These are phyloP conservation scores for Sporothrix dimorphospora DNA, from an alignment of 2,329 filamentous ascomycete genomes.

Conservation along the genomic window DNA sequence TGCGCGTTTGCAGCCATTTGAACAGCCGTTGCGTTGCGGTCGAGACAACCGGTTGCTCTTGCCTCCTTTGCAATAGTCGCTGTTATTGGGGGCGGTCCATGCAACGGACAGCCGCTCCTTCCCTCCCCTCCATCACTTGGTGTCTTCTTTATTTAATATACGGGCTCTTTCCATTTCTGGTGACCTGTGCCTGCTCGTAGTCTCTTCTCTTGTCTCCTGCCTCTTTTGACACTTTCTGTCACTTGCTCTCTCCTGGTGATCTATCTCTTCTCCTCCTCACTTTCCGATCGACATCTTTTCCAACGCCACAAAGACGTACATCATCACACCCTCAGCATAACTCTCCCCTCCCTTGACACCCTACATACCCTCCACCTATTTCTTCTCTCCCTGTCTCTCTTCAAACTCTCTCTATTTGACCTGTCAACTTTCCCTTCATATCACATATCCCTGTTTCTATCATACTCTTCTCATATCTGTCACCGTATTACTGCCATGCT, in stretches of 20 bases:
- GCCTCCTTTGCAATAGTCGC: constrained; percentile 37
- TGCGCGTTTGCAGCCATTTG: neutral
- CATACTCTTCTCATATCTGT: neutral
- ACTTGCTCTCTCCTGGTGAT: neutral
- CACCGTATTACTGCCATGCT: neutral
- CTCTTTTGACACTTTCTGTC: neutral
- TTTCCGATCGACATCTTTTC: neutral
- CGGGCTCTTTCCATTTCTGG: constrained; percentile 8
- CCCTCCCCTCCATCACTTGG: neutral
- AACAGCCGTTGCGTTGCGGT: neutral
- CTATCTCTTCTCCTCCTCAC: neutral
- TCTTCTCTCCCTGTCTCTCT: neutral
- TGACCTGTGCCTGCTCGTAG: constrained; percentile 2
- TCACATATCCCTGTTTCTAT: neutral
- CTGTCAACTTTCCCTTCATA: neutral
- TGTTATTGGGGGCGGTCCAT: constrained; percentile 31
- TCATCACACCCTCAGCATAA: constrained; percentile 12
- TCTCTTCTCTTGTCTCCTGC: neutral
- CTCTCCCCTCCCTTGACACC: neutral
- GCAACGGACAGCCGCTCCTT: neutral
- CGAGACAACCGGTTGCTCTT: constrained; percentile 8
- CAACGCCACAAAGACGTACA: constrained; percentile 1
- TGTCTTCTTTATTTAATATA: constrained; percentile 30
- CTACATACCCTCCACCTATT: neutral
- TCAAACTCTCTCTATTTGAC: neutral